These are phyloP conservation scores for Fusarium liriodendri DNA, from an alignment of 2,329 filamentous ascomycete genomes.

Conservation along the genomic window DNA sequence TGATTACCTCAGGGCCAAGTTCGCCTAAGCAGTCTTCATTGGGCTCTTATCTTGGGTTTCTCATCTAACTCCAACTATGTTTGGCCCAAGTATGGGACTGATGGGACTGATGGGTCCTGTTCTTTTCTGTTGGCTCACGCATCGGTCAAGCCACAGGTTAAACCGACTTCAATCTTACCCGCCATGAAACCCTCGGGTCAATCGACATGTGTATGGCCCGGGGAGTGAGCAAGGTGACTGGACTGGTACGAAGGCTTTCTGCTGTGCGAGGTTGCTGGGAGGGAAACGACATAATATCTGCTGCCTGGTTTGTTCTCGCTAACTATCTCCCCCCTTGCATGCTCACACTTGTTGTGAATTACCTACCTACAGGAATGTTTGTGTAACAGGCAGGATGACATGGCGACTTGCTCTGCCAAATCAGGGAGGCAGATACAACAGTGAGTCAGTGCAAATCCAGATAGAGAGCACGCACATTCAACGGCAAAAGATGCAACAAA, in stretches of 20 bases:
- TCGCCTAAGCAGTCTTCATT: not conserved
- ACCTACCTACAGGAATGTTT: slow-evolving; percentile 23
- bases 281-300: not conserved
- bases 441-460: slow-evolving; percentile 2
- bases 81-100: slow-evolving; percentile 11
- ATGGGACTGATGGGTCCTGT: not conserved
- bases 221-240: not conserved
- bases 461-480: not conserved
- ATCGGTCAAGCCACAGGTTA: slow-evolving; percentile 1
- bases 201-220: not conserved
- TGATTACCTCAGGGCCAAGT: not conserved
- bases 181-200: not conserved
- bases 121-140: not conserved
- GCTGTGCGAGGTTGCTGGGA: not conserved
- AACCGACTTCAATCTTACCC: not conserved
- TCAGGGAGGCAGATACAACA: slow-evolving; percentile 7
- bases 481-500: not conserved
- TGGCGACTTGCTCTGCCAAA: slow-evolving; percentile 16
- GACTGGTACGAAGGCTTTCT: not conserved
- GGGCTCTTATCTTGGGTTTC: slow-evolving; percentile 12
- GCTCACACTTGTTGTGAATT: slow-evolving; percentile 3
- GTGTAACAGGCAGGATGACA: slow-evolving; percentile 18
- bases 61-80: slow-evolving; percentile 10
- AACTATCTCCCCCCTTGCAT: slow-evolving; percentile 1
- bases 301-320: not conserved